Evolutionary conservation across 768 basidiomycete species (phyloP), one percentile per base, ranked within the genome.

Genomic region (Amanita polypyramis): DNA sequence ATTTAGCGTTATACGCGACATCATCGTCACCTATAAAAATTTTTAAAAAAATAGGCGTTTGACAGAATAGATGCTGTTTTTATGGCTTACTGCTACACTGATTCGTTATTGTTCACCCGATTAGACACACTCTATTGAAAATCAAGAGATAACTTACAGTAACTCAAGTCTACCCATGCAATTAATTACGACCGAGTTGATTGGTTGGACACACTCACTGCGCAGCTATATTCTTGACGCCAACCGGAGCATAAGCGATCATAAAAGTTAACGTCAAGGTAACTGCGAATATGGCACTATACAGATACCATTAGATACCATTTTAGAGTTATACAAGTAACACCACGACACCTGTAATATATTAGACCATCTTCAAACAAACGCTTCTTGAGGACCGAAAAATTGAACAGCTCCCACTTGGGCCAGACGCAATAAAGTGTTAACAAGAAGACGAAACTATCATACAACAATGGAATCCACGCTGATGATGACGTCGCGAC

Each of bases 1-100:
- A 57, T 74, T 76, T 20, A 82, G 69, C 1, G 80, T 82, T 42
- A 83, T 82, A 6, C 81, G 72, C 2, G 79, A 81, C 72, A 82
- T 80, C 76, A 82, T 83, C 0, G 77, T 68, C 9, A 82, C 77
- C 62, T 74, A 56, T 14, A 6, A 17, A 17, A 30, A 9, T 21
- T 61, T 74, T 56, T 14, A 6, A 17, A 17, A 30, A 9, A 21
- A 3, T 35, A n/a, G 41, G 48, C 20, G 14, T 9, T 17, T 10
- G 25, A 0, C 11, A 7, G 12, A 23, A 14, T 41, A 11, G 15
- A 8, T 14, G 17, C 20, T 34, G 33, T 5, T 9, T 17, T 39
- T 5, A 23, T 5, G 19, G 17, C 39, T 41, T 32, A 49, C 47
- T 9, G 47, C 23, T 33, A 49, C 23, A 3, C 47, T 49, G 29